Base-by-base conservation (phyloP, 768 basidiomycete genomes). In the Suillus lakei region DNA sequence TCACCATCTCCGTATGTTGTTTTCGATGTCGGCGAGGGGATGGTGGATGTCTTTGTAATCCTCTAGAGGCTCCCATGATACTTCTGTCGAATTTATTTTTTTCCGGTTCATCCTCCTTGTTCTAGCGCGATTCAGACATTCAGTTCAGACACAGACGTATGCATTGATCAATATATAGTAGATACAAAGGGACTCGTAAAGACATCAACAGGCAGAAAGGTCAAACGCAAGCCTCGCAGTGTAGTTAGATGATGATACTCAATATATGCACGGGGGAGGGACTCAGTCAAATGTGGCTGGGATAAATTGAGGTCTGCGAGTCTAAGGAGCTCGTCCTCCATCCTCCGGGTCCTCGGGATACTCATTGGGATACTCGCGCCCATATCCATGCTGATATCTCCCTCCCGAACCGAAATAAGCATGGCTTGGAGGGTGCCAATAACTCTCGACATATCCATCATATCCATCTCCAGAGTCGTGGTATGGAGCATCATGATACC, bases 121-220 rank as follows among this genome's bases (percentile, higher is more conserved):
- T 51, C 50, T 2, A 16, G 50, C 4, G 8, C 3, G 15, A 50
- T 50, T 26, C 21, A 44, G 21, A 44, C 21, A 51, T 51, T 28
- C 50, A 51, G 50, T 51, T 28, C 50, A 51, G 50, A 51, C 50
- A 51, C 26, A 51, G 23, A 23, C 5, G n/a, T 48, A 48, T 51
- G 50, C 50, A 51, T 51, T 51, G 50, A 51, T 51, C 26, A 51
- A 9, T 51, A 16, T 51, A 51, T 51, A 51, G 50, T 51, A 51
- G 50, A 51, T 51, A 51, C 50, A 51, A 51, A 48, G 0, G 13
- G 12, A 48, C 13, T 13, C 13, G 13, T 48, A 48, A 26, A 5
- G 5, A 48, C 46, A 48, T 26, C 28, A 51, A 28, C 4, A 18
- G 16, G 28, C 7, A 51, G 26, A 51, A 51, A 51, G 46, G 13